Evolutionary conservation across 1,139 yeast genomes (phyloP).

Genomic region (Blastobotrys petasosporus): DNA sequence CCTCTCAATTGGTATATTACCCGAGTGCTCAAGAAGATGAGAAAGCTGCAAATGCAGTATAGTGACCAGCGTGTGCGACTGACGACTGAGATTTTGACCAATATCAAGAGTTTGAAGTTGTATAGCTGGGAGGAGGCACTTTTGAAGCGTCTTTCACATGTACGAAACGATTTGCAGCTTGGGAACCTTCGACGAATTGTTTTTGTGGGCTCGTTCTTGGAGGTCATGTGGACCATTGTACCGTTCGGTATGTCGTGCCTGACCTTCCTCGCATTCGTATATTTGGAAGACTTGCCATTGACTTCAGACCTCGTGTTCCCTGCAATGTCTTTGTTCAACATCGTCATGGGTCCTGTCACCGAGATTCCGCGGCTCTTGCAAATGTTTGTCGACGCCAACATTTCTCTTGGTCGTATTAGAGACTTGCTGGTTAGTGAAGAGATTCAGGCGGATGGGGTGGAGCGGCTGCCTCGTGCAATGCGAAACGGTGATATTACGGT

Average conservation of each 20-base stretch:
- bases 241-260: constrained; percentile 63
- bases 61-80: constrained; percentile 56
- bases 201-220: constrained; percentile 39
- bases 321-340: constrained; percentile 53
- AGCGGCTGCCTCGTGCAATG: constrained; percentile 33
- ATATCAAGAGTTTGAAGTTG: constrained; percentile 62
- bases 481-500: constrained; percentile 37
- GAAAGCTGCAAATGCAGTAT: constrained; percentile 68
- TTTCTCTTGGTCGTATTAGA: constrained; percentile 53
- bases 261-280: constrained; percentile 52
- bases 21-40: constrained; percentile 42
- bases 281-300: constrained; percentile 42
- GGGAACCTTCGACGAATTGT: constrained; percentile 53
- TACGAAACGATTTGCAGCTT: constrained; percentile 83
- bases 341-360: constrained; percentile 55
- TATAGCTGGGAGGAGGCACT: constrained; percentile 73
- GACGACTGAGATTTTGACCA: constrained; percentile 55
- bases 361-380: constrained; percentile 41
- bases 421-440: constrained; percentile 50
- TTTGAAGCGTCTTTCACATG: constrained; percentile 44
- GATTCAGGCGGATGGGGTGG: constrained; percentile 40
- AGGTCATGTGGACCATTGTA: constrained; percentile 57
- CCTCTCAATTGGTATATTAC: constrained; percentile 54
- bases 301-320: constrained; percentile 74
- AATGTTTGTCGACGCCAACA: constrained; percentile 50